Percentiles rank a stretch among this genome's conserved stretches.
These are phyloP conservation scores for Metschnikowia kofuensis DNA, from an alignment of 805 yeast genomes.

Conservation along the genomic window DNA sequence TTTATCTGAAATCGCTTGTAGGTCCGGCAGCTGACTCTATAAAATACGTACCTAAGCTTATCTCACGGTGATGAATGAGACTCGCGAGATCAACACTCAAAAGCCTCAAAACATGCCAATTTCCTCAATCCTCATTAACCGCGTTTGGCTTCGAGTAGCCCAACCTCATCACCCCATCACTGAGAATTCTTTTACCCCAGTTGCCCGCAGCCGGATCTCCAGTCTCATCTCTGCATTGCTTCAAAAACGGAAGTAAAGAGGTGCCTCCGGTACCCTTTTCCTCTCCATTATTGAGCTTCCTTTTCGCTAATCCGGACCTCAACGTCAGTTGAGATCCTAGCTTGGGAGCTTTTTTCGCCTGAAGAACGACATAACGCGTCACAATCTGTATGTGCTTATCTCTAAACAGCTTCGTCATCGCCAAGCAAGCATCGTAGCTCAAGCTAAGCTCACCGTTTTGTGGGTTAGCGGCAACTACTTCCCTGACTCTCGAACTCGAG, in stretches of 20 bases:
- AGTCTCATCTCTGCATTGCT: constrained; percentile 95
- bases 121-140: constrained; percentile 35
- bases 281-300: constrained; percentile 46
- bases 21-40: no score
- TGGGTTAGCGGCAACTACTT: constrained; percentile 51
- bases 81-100: neutral
- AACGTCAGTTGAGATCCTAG: constrained; percentile 58
- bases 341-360: constrained; percentile 56
- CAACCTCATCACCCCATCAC: constrained; percentile 50
- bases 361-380: constrained; percentile 79
- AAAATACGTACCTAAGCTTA: no score
- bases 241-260: constrained; percentile 82
- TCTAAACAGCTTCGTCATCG: constrained; percentile 83
- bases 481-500: constrained; percentile 56
- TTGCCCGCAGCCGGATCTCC: constrained; percentile 90
- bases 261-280: constrained; percentile 94
- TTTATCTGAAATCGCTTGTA: no score
- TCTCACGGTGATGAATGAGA: neutral
- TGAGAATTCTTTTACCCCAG: constrained; percentile 79
- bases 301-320: constrained; percentile 64
- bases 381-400: constrained; percentile 93
- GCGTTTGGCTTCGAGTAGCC: constrained; percentile 39
- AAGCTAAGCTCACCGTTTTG: constrained; percentile 55
- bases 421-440: constrained; percentile 84
- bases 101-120: no score